Evolutionary conservation across 441 rosid species (phyloP), one percentile per base, ranked within the genome.

Genomic region (Croton setiger): DNA sequence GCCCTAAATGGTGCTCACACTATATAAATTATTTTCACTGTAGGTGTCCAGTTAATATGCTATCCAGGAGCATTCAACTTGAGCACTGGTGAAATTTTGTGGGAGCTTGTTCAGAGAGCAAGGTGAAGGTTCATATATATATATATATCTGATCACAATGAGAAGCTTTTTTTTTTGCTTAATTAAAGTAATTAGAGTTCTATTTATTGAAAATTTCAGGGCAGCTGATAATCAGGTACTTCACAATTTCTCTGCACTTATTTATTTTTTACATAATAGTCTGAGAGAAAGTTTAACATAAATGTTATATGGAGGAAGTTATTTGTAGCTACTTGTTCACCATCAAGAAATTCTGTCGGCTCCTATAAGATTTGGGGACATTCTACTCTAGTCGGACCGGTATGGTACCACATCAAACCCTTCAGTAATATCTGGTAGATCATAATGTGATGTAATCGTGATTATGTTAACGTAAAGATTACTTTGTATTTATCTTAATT

Each of bases 41-140:
- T 60, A 74, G 79, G 75, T 60, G 80, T 72, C 36, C 60, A 63
- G 15, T 7, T 74, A 3, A 77, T 77, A 39, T 74, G 77, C 76
- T 74, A 77, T 75, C 71, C 67, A 1, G 81, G 81, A 63, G 83
- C 75, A 55, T 77, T 80, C 66, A 80, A 69, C 75, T 74, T 63
- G 43, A 77, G 73, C 69, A 72, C 79, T n/a, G n/a, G n/a, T n/a
- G n/a, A n/a, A n/a, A n/a, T n/a, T n/a, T n/a, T n/a, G n/a, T n/a
- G n/a, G n/a, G n/a, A n/a, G n/a, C n/a, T n/a, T n/a, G n/a, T n/a
- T 23, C 80, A 62, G 64, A 70, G 76, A 55, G 71, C 72, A 61
- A 74, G 83, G 83, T 69, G 43, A 71, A 60, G 68, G 20, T 20
- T 8, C 13, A 10, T 44, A 44, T 44, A 44, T 7, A 8, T 7